Base-by-base conservation (phyloP, 1,284 basidiomycete genomes). In the Cryptococcus wingfieldii region DNA sequence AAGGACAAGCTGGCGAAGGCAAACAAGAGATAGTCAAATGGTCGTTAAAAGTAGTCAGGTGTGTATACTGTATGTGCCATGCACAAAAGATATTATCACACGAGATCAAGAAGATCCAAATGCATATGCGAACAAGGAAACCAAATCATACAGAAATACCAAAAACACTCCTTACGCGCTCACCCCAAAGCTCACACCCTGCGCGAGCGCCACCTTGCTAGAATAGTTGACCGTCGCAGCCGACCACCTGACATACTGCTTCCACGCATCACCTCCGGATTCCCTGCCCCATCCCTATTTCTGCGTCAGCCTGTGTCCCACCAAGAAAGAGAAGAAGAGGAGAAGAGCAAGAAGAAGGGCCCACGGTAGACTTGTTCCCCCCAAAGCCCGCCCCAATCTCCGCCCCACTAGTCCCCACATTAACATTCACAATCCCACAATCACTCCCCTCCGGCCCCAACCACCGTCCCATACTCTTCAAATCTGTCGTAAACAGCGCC, bases 251-350 rank as follows among this genome's bases (percentile, higher is more conserved):
- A 74, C 71, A 52, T 76, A 76, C 55, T 95, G 90, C 77, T 94
- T 94, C 93, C 93, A 97, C 25, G 93, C 89, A 76, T 97, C 93
- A 47, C 93, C 93, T 38, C 93, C 93, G 14, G 89, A 92, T 78
- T 97, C 93, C 54, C 93, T 84, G n/a, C 94, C 94, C 91, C 90
- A 92, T 57, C 80, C 80, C 67, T 68, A 31, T 31, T 23, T 2
- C 1, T 14, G 0, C 4, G 34, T 18, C 31, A 43, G 41, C 48
- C 53, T 3, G 23, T 19, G 2, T 19, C 19, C 19, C 19, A 8
- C 8, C 39, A 28, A 9, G 44, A 37, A 4, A 46, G 37, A 23
- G 12, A 23, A 23, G 3, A 23, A 23, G 23, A 23, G 23, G 23
- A 3, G 23, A 3, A 23, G 23, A 23, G 23, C 2, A 23, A 23